Evolutionary conservation across 2,329 filamentous ascomycete species (phyloP), one percentile per base, ranked within the genome.

Genomic region (Colletotrichum magnum): DNA sequence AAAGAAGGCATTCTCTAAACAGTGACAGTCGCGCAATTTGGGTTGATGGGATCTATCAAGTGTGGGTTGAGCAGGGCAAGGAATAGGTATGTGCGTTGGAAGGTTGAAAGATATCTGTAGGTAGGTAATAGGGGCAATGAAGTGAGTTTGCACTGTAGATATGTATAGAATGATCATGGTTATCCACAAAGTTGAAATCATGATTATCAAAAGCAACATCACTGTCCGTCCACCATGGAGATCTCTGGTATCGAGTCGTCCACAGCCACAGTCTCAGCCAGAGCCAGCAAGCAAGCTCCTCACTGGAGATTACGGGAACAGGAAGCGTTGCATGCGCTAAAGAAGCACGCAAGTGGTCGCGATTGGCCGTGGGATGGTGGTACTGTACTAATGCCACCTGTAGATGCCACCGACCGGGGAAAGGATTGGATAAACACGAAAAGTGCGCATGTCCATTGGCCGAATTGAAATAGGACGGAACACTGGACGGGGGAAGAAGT

Each of bases 131-230:
- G 24, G 36, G 48, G 48, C 48, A 36, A 36, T 2, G 32, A 3
- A 36, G 32, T 36, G 28, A 41, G 47, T 21, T 18, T 18, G 9
- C 28, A 16, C 32, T 36, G 39, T 36, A 54, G 48, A 50, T 39
- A 43, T 47, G 54, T n/a, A 16, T 57, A 9, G 13, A 5, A n/a
- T 15, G 10, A 58, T 16, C n/a, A 51, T 26, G 45, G 36, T 59
- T 66, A 66, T 62, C 59, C 59, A 62, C 59, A 62, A 28, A 60
- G 54, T 65, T 69, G 61, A 69, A 59, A 58, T 69, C 66, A 69
- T 59, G 56, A 54, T 69, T 69, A 69, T 59, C 66, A 41, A 47
- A 57, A 6, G 32, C 21, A 39, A 26, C 18, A 26, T 50, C 6
- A 43, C 24, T 47, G 51, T 39, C 48, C 39, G 18, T 13, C 36